Evolutionary conservation across 768 basidiomycete species (phyloP), one percentile per base, ranked within the genome.

Genomic region (Tulasnella sp.): DNA sequence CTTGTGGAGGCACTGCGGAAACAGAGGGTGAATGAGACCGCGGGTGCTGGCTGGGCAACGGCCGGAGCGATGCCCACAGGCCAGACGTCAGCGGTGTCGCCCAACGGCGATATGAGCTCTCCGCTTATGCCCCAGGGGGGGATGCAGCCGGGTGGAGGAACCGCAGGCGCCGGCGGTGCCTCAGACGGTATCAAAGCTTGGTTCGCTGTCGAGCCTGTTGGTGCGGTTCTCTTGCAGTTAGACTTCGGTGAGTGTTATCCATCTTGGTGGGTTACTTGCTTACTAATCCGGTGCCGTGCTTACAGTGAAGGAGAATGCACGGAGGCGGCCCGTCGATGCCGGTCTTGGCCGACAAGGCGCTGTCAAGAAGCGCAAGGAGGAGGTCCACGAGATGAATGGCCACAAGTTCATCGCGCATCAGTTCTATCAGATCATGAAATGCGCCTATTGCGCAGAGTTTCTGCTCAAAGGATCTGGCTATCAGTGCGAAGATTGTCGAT

Each of bases 331-430:
- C n/a, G 70, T 93, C 61, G 96, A 99, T 66, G 87, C 82, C 10
- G 92, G 92, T 60, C 82, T 99, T 42, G 96, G 94, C 51, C 92
- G 96, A 70, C 94, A 97, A 73, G 96, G 94, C 56, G 96, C 96
- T 60, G 83, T 99, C 64, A 97, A 96, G 73, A 96, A 96, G 73
- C 88, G 93, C 67, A 97, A 97, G 72, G 94, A 84, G 65, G 94
- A 98, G 75, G 86, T 98, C 2, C 92, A 93, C 74, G 93, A 98
- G 72, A 97, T 97, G 91, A 98, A 98, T 69, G 96, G 96, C 10
- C 96, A 99, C 75, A 91, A 96, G 71, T 99, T 99, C 69, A 80
- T 99, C 48, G 89, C 92, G 66, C 82, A 85, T 48, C 96, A 98
- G 72, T 99, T 99, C 76, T 98, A 96, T 71, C 93, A 97, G 70